These are phyloP conservation scores for Debaryomycetaceae sp. DNA, from an alignment of 1,139 yeast genomes.

Conservation along the genomic window DNA sequence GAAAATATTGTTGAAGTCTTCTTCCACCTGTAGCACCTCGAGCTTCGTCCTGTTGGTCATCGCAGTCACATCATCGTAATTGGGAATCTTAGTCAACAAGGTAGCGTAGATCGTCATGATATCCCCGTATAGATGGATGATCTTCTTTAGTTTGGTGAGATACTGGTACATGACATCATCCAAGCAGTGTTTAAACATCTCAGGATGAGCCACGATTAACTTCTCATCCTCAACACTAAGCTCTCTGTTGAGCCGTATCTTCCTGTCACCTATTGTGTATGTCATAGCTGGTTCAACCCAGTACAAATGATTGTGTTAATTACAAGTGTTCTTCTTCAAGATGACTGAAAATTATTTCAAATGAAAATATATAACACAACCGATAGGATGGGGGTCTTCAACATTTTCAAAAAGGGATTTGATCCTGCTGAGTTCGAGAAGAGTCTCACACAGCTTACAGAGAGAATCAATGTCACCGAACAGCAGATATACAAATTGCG, in stretches of 20 bases:
- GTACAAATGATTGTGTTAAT: not conserved
- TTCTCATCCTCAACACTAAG: slow-evolving; percentile 21
- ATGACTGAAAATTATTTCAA: not conserved
- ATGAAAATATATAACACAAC: not conserved
- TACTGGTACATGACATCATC: slow-evolving; percentile 28
- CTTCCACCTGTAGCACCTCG: slow-evolving; percentile 26
- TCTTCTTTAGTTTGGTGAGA: slow-evolving; percentile 27
- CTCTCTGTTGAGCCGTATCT: slow-evolving; percentile 18
- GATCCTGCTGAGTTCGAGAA: slow-evolving; percentile 51
- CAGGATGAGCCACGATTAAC: slow-evolving; percentile 26
- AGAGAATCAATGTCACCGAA: slow-evolving; percentile 33
- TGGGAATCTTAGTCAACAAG: slow-evolving; percentile 36
- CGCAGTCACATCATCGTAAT: slow-evolving; percentile 41
- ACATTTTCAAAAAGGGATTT: slow-evolving; percentile 35
- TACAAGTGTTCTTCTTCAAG: not conserved
- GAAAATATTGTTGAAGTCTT: slow-evolving; percentile 28
- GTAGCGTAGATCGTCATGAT: slow-evolving; percentile 40
- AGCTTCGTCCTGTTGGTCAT: slow-evolving; percentile 27
- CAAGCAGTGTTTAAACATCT: slow-evolving; percentile 31
- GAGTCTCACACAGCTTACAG: slow-evolving; percentile 43
- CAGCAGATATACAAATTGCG: slow-evolving; percentile 23
- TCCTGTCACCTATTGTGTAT: slow-evolving; percentile 32
- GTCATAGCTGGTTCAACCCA: slow-evolving; percentile 22
- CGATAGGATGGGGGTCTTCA: slow-evolving; percentile 23
- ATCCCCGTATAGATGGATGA: slow-evolving; percentile 38